A percentile compares a stretch with the other conserved stretches of the same genome.
Evolutionary conservation across 2,329 filamentous ascomycete genomes (phyloP).

Genomic region (Colletotrichum eremochloae): DNA sequence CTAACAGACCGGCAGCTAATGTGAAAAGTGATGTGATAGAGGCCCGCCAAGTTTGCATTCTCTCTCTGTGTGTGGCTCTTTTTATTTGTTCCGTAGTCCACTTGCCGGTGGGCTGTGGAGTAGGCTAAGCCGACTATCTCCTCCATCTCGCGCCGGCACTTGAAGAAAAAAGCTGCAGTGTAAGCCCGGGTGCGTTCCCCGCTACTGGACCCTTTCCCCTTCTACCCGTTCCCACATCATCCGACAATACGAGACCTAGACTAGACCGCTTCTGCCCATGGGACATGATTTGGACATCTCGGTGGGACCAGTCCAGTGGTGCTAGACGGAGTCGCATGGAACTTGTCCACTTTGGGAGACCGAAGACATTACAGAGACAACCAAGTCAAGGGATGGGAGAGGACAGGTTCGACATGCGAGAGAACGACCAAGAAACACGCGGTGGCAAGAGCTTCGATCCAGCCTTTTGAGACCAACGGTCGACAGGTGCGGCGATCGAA

Average conservation of each 20-base stretch:
- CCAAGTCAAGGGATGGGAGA: neutral
- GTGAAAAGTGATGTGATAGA: neutral
- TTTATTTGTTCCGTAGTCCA: neutral
- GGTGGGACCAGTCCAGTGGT: neutral
- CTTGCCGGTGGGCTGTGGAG: neutral
- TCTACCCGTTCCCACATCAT: constrained; percentile 17
- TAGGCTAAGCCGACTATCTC: neutral
- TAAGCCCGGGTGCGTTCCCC: constrained; percentile 34
- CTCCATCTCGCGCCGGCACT: constrained; percentile 27
- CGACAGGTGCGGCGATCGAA: neutral
- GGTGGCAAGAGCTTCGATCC: neutral
- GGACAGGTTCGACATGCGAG: constrained; percentile 1
- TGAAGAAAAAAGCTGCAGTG: constrained; percentile 1
- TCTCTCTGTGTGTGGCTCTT: too few species aligned
- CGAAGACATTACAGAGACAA: neutral
- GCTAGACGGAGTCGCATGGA: neutral
- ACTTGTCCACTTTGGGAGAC: neutral
- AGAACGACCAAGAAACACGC: neutral
- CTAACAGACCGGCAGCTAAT: neutral
- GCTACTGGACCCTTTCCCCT: neutral
- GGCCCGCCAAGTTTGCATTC: neutral
- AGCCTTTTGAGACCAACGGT: neutral
- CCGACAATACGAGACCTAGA: constrained; percentile 25
- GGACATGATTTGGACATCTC: constrained; percentile 8
- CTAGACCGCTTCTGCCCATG: constrained; percentile 20